These are phyloP conservation scores for Themeda triandra DNA, from an alignment of 176 grass and related monocot genomes.

Conservation along the genomic window DNA sequence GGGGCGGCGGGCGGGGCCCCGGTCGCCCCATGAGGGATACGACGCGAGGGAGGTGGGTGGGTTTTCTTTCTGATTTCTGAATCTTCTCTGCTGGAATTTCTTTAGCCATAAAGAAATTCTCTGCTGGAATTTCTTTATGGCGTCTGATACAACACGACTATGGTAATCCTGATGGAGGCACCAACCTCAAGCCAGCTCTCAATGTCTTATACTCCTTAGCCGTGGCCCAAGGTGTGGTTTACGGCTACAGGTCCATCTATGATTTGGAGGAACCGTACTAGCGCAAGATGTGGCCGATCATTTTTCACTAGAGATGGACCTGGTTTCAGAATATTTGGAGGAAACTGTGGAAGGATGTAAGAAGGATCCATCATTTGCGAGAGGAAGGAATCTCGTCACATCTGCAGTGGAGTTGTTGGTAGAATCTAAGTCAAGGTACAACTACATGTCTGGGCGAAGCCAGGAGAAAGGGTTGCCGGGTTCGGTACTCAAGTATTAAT, in stretches of 20 bases:
- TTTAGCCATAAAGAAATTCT: too few species aligned
- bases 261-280: neutral
- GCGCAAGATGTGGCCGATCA: neutral
- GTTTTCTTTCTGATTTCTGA: too few species aligned
- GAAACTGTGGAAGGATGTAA: neutral
- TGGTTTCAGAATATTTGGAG: neutral
- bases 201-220: neutral
- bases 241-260: neutral
- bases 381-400: neutral
- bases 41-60: too few species aligned
- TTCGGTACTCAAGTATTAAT: too few species aligned
- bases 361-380: neutral
- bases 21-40: too few species aligned
- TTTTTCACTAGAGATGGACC: neutral
- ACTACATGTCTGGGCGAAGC: neutral
- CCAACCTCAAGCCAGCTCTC: neutral
- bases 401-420: neutral
- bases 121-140: neutral
- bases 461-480: too few species aligned
- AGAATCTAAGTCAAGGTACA: neutral
- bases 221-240: neutral
- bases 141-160: neutral
- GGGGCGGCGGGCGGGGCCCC: too few species aligned
- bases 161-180: accelerated
- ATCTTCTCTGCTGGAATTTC: too few species aligned